These are phyloP conservation scores for Russula sp. DNA, from an alignment of 768 basidiomycete species.

Conservation along the genomic window DNA sequence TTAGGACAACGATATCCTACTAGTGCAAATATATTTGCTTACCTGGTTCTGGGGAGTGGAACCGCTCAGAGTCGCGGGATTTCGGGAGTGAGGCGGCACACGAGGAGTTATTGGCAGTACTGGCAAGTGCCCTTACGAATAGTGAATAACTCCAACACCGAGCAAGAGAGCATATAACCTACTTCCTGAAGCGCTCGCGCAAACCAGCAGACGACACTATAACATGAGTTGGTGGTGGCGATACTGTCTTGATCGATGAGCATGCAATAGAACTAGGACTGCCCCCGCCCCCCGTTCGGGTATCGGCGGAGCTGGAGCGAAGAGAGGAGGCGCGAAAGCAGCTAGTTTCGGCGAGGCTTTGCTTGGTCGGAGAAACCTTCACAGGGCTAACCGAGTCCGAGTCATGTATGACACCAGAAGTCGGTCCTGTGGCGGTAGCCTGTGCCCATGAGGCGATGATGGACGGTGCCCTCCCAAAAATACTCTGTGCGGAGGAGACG, in stretches of 20 bases:
- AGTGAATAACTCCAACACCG: background rate
- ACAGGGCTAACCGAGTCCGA: background rate
- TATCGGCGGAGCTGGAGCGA: background rate
- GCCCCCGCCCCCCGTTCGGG: background rate
- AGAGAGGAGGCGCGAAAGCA: slow-evolving; percentile 1
- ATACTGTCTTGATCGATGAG: slow-evolving; percentile 8
- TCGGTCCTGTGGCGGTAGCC: background rate
- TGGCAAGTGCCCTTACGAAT: background rate
- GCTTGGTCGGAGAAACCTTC: background rate
- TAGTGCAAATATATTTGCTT: background rate
- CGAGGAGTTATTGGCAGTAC: background rate
- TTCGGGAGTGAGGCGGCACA: background rate
- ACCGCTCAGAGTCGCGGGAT: slow-evolving; percentile 1
- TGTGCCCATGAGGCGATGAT: background rate
- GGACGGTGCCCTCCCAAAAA: slow-evolving; percentile 6
- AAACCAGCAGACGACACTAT: background rate
- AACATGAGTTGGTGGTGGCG: background rate
- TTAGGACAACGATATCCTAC: background rate
- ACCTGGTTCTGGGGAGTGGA: slow-evolving; percentile 5
- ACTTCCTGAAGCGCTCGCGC: slow-evolving; percentile 13
- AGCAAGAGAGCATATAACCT: background rate
- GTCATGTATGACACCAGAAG: background rate
- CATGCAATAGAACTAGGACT: background rate
- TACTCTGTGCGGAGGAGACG: slow-evolving; percentile 16
- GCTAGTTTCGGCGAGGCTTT: background rate